Base-by-base conservation (phyloP, 192 early-diverging fungal genomes). In the Coemansia sp. region DNA sequence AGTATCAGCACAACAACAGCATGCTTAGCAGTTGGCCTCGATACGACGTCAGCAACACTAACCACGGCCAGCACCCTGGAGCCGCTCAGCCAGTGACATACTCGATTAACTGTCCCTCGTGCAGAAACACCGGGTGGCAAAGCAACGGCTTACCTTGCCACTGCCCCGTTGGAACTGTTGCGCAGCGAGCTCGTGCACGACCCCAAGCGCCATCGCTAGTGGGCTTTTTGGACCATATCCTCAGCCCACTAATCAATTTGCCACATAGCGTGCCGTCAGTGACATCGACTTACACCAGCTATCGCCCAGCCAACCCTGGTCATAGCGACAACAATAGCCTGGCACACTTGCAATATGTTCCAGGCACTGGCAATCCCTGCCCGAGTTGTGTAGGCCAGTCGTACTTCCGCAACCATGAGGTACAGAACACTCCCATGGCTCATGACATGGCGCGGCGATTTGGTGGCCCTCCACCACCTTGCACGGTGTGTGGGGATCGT, bases 351-450 rank as follows among this genome's bases (percentile, higher is more conserved):
- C 60, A 38, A 43, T 43, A 70, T n/a, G 64, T 76, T 34, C 74
- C 74, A 11, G 74, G 74, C 4, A 20, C 63, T 13, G 74, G 74
- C 9, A 55, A 31, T n/a, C 63, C 65, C n/a, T 76, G 74, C 9
- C 74, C 74, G 1, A 70, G 66, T 51, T 76, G 74, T 53, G 26
- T 62, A n/a, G 74, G 74, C 5, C 63, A 65, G 60, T 70, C 74
- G 24, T 76, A 76, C 60, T 76, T 76, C 18, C 74, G 74, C 23
- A 70, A 63, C 11, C 20, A 60, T 7, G 60, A 51, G 16, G 67
- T 37, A 38, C 66, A 43, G 4, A 45, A 34, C 23, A 38, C 37
- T 11, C 43, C 68, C 1, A 64, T 59, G 1, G 51, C 37, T 2
- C 51, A 51, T 24, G 74, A 76, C 39, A 58, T 76, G 28, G 63